phyloP scores from a whole-genome alignment of 1,284 basidiomycete genomes.

The Microbotryum silenes-acaulis region DNA sequence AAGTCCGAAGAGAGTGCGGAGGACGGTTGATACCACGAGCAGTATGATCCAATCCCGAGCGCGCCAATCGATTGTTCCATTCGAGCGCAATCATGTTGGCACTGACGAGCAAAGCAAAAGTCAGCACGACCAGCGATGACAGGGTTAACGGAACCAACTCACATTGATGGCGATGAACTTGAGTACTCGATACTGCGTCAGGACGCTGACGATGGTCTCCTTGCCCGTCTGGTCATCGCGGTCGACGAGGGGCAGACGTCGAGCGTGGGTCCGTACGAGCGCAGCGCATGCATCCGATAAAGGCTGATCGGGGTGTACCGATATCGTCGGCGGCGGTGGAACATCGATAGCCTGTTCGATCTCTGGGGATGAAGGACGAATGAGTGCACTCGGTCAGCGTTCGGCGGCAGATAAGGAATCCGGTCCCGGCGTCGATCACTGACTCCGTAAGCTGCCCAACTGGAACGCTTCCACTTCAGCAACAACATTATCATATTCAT shows the following conservation, averaged over 20 bases:
- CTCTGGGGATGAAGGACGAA: constrained; percentile 49
- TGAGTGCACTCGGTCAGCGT: not conserved
- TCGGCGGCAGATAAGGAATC: too few species aligned
- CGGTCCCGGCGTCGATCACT: constrained; percentile 21
- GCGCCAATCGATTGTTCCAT: constrained; percentile 72
- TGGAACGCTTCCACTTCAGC: constrained; percentile 92
- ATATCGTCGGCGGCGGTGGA: constrained; percentile 80
- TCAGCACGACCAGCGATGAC: not conserved
- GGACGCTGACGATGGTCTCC: constrained; percentile 88
- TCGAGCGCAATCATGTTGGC: constrained; percentile 59
- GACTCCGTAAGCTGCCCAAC: constrained; percentile 77
- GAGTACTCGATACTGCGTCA: constrained; percentile 95
- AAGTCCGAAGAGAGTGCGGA: not conserved
- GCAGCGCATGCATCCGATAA: constrained; percentile 85
- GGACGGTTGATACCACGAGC: constrained; percentile 45
- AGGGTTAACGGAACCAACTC: constrained; percentile 36
- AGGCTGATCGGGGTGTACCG: constrained; percentile 77
- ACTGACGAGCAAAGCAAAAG: constrained; percentile 35
- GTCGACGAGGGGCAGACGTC: constrained; percentile 88
- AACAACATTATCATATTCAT: constrained; percentile 77
- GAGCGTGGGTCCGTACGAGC: constrained; percentile 90
- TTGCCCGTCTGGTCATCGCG: constrained; percentile 87
- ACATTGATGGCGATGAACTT: constrained; percentile 99
- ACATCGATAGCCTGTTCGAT: constrained; percentile 91
- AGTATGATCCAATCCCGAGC: constrained; percentile 90